Percentiles rank a stretch among this genome's conserved stretches.
These are phyloP conservation scores for Pseudonitzschia delicatissima DNA, from an alignment of 108 stramenopile genomes.

Conservation along the genomic window DNA sequence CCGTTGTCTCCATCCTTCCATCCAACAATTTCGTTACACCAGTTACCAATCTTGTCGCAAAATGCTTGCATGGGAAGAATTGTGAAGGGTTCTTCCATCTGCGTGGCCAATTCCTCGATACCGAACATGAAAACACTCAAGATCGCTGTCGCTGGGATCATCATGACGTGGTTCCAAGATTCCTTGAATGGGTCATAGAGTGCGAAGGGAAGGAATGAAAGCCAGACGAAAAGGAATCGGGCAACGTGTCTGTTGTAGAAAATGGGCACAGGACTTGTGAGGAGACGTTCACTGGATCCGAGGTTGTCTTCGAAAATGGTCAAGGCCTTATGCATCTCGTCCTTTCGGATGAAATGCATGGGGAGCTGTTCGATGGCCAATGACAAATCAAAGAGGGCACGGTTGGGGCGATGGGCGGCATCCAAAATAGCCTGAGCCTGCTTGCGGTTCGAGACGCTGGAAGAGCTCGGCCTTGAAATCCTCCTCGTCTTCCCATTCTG, in stretches of 20 bases:
- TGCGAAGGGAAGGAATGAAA: conserved; percentile 70
- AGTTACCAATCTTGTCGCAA: conserved; percentile 53
- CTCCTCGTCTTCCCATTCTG: conserved; percentile 59
- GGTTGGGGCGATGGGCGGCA: conserved; percentile 71
- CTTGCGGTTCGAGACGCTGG: conserved; percentile 37
- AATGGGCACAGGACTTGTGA: conserved; percentile 67
- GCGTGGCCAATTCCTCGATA: conserved; percentile 82
- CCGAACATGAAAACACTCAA: conserved; percentile 70
- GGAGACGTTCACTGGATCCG: conserved; percentile 57
- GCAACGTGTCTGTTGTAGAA: conserved; percentile 74
- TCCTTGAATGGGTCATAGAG: conserved; percentile 65
- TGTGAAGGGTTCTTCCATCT: conserved; percentile 84
- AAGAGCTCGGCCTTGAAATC: conserved; percentile 45
- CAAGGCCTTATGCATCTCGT: conserved; percentile 62
- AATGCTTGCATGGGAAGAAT: conserved; percentile 62
- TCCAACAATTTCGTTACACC: conserved; percentile 31
- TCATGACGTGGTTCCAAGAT: conserved; percentile 72
- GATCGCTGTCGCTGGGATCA: conserved; percentile 66
- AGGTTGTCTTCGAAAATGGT: conserved; percentile 77
- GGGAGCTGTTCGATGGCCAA: conserved; percentile 72
- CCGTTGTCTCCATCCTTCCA: conserved; percentile 33
- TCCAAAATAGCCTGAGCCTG: conserved; percentile 60
- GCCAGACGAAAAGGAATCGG: conserved; percentile 78
- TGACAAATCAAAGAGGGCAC: conserved; percentile 65
- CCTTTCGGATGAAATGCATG: conserved; percentile 76